A percentile compares a stretch with the other conserved stretches of the same genome.
Evolutionary conservation across 169 alveolate genomes (phyloP).

Genomic region (Cryptosporidium sp.): DNA sequence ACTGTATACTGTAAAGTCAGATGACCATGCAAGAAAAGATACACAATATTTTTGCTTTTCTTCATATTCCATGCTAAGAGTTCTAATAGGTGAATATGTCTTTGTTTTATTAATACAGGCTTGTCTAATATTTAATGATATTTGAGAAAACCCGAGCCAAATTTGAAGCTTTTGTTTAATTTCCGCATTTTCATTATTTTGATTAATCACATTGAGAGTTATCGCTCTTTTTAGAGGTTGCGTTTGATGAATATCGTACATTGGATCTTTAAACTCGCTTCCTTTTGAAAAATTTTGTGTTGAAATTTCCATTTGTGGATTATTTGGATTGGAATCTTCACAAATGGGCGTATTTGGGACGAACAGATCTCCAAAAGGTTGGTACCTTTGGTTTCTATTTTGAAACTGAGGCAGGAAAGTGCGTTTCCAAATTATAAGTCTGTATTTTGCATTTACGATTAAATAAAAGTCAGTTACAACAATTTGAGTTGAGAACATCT

Average conservation of each 20-base stretch:
- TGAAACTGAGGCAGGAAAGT: constrained; percentile 58
- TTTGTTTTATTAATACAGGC: background rate
- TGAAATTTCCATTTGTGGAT: background rate
- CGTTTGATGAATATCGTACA: background rate
- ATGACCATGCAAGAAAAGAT: constrained; percentile 74
- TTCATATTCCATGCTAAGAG: background rate
- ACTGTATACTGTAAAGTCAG: constrained; percentile 56
- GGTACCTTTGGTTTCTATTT: constrained; percentile 66
- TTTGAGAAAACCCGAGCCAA: constrained; percentile 67
- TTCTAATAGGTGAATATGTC: constrained; percentile 15
- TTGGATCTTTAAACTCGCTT: background rate
- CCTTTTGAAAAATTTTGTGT: background rate
- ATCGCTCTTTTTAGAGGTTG: background rate
- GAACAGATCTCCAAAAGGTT: constrained; percentile 70
- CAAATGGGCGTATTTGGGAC: constrained; percentile 51
- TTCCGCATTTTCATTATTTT: background rate
- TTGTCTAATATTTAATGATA: background rate
- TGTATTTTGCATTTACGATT: constrained; percentile 60
- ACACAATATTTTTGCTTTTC: constrained; percentile 7
- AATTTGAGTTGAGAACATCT: constrained; percentile 69
- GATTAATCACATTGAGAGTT: constrained; percentile 10
- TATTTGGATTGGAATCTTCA: background rate
- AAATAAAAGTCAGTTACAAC: constrained; percentile 47
- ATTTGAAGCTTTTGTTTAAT: constrained; percentile 37
- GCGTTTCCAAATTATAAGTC: constrained; percentile 63